phyloP scores from a whole-genome alignment of 164 flowering plant genomes.

The Malania oleifera region DNA sequence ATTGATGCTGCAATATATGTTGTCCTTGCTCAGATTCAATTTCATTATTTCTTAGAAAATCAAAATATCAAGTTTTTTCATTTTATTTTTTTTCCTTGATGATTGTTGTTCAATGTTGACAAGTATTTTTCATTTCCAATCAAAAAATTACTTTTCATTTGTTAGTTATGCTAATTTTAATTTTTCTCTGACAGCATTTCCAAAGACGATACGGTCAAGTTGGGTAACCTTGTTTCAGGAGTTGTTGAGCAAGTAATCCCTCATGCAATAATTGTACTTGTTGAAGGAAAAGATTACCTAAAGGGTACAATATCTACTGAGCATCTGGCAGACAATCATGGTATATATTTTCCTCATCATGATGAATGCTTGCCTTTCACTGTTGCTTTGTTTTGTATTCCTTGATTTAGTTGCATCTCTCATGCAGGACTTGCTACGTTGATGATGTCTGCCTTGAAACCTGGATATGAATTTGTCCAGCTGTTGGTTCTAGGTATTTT shows the following conservation, averaged over 20 bases:
- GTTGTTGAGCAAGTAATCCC: slow-evolving; percentile 61
- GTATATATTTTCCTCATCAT: slow-evolving; percentile 24
- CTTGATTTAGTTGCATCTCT: slow-evolving; percentile 7
- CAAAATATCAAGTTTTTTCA: too few species aligned
- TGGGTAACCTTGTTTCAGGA: slow-evolving; percentile 79
- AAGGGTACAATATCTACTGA: slow-evolving; percentile 71
- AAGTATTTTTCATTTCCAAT: too few species aligned
- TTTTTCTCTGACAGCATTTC: slow-evolving; percentile 35
- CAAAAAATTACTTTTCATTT: background rate
- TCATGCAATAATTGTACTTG: slow-evolving; percentile 42
- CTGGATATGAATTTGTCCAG: slow-evolving; percentile 73
- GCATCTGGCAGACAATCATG: slow-evolving; percentile 87
- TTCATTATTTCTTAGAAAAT: too few species aligned
- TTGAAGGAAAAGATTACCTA: slow-evolving; percentile 34
- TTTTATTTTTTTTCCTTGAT: too few species aligned
- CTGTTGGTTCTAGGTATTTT: slow-evolving; percentile 75
- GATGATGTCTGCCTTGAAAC: slow-evolving; percentile 67
- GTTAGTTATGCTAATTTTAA: background rate
- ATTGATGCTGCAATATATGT: too few species aligned
- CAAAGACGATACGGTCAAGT: slow-evolving; percentile 43
- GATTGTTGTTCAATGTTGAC: too few species aligned
- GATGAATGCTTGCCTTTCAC: background rate
- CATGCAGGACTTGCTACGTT: slow-evolving; percentile 52
- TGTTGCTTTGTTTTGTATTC: background rate
- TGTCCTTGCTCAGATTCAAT: too few species aligned